phyloP scores from a whole-genome alignment of 345 rosid genomes.

The Zanthoxylum bungeanum region DNA sequence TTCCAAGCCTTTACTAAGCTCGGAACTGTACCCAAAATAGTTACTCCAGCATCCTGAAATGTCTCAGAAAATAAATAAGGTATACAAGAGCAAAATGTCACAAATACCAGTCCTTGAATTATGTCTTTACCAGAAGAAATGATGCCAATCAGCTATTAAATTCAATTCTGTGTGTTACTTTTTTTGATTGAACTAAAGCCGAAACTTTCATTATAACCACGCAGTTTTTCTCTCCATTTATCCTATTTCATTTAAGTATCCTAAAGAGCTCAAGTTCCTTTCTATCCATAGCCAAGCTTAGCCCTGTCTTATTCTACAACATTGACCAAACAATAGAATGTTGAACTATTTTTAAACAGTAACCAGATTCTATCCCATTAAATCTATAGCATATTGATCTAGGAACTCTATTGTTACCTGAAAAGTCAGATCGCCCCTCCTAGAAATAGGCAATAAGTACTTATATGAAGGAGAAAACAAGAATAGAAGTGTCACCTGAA shows the following conservation, averaged over 20 bases:
- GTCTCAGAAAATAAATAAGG: conserved; percentile 7
- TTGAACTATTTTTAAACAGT: neutral
- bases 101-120: neutral
- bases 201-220: neutral
- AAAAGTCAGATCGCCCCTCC: neutral
- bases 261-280: neutral
- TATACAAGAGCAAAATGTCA: neutral
- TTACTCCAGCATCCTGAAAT: conserved; percentile 83
- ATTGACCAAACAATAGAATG: neutral
- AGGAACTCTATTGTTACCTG: neutral
- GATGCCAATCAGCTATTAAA: neutral
- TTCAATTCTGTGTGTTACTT: neutral
- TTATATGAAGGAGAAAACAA: neutral
- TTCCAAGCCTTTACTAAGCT: conserved; percentile 89
- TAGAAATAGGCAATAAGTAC: neutral
- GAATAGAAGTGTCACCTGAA: conserved; percentile 46
- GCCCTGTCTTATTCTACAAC: neutral
- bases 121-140: neutral
- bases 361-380: neutral
- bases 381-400: neutral
- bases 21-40: conserved; percentile 83
- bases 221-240: neutral
- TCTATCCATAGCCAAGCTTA: neutral
- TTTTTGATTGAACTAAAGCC: neutral
- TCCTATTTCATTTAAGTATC: neutral